Percentiles rank a stretch among this genome's conserved stretches.
These are phyloP conservation scores for Melocanna baccifera DNA, from an alignment of 176 grass and related monocot genomes.

Conservation along the genomic window DNA sequence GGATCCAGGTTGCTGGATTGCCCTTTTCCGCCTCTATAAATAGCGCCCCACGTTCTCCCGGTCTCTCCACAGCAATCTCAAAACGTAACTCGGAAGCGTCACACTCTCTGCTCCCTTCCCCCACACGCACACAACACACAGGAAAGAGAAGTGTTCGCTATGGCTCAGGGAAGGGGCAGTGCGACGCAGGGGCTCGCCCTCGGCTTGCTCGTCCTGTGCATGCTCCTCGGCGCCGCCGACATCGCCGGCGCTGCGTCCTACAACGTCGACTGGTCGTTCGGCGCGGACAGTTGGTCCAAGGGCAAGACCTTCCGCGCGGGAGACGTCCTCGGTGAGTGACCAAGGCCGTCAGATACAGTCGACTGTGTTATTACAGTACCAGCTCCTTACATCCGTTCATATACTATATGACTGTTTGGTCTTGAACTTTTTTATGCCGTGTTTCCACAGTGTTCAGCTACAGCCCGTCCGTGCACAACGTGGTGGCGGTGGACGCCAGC, in stretches of 20 bases:
- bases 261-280: conserved; percentile 70
- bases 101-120: background rate
- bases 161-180: conserved; percentile 78
- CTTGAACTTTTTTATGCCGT: background rate
- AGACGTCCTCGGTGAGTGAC: conserved; percentile 56
- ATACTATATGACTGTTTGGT: background rate
- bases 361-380: background rate
- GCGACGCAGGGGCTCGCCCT: conserved; percentile 38
- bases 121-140: background rate
- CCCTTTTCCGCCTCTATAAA: conserved; percentile 27
- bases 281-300: conserved; percentile 44
- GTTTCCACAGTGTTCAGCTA: conserved; percentile 67
- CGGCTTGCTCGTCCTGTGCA: conserved; percentile 35
- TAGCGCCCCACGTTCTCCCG: background rate
- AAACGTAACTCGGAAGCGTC: background rate
- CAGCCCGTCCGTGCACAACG: conserved; percentile 54
- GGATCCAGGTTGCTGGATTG: conserved; percentile 27
- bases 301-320: conserved; percentile 57
- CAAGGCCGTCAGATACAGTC: background rate
- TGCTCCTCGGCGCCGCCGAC: conserved; percentile 29
- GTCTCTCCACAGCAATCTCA: background rate
- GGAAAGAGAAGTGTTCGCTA: background rate
- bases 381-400: background rate
- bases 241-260: conserved; percentile 37
- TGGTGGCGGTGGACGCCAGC: conserved; percentile 57